Evolutionary conservation across 2,329 filamentous ascomycete species (phyloP).

Genomic region (Fusarium nygamai): DNA sequence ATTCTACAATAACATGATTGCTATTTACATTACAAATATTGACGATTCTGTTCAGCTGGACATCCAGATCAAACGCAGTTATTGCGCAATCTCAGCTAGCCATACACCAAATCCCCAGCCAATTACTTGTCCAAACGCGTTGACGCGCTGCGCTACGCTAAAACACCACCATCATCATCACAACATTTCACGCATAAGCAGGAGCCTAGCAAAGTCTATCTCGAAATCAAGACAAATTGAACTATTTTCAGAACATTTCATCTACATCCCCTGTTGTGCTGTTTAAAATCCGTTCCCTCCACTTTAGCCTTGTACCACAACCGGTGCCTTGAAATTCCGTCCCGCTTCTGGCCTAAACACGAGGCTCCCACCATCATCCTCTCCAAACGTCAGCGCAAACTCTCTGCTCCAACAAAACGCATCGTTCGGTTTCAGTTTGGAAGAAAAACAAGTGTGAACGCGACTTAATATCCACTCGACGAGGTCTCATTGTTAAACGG

Average conservation of each 20-base stretch:
- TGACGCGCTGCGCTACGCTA: constrained; percentile 28
- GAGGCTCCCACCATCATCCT: constrained; percentile 30
- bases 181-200: constrained; percentile 24
- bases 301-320: neutral
- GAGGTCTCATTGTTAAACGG: neutral
- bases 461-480: neutral
- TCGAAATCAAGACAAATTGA: neutral
- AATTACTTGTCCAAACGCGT: constrained; percentile 25
- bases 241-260: neutral
- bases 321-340: constrained; percentile 48
- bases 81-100: constrained; percentile 16
- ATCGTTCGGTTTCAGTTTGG: neutral
- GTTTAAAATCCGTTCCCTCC: neutral
- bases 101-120: constrained; percentile 8
- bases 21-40: neutral
- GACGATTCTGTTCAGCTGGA: neutral
- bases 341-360: constrained; percentile 22
- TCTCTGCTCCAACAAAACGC: constrained; percentile 20
- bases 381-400: constrained; percentile 34
- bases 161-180: constrained; percentile 33
- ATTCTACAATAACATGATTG: neutral
- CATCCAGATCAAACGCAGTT: neutral
- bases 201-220: constrained; percentile 21
- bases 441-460: neutral
- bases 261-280: constrained; percentile 4